Evolutionary conservation across 2,329 filamentous ascomycete genomes (phyloP), one percentile per base, ranked within the genome.

Genomic region (Phialophora macrospora): DNA sequence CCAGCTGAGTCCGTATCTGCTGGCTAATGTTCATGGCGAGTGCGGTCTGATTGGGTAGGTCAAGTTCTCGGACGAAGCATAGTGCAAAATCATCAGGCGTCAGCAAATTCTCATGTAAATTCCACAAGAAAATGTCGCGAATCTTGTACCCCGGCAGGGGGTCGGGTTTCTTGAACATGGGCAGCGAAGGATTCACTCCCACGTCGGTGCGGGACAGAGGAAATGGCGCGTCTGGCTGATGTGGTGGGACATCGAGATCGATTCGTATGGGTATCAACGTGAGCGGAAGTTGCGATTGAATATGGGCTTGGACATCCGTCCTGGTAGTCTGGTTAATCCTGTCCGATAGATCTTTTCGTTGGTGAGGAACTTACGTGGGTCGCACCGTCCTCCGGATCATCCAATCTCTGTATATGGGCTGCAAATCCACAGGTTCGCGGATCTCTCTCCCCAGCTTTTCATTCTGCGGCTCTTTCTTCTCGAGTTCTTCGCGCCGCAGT

Each of bases 71-170:
- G 1, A 96, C 93, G 71, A 98, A 87, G 1, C 86, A 88, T 72
- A 90, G 87, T n/a, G 95, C 95, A 76, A 98, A 99, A 74, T 96
- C 91, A 75, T 99, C 95, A 0, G 95, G 96, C 0, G 95, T 99
- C 59, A 93, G 91, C 65, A 97, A 82, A 0, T 92, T 91, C 80
- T 99, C 95, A 78, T 98, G 94, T 14, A 99, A 84, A 74, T 99
- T 99, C 95, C 95, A 99, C 60, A 97, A 80, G 73, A 99, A 98
- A n/a, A 91, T 90, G 73, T 99, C 95, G 73, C 96, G 93, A 64
- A 99, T 83, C 68, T 95, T 88, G 78, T 93, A 97, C 2, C 92
- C 90, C 0, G 93, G 88, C 14, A 93, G 93, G 67, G 87, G 79
- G 68, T 97, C 94, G 62, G 90, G 90, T 62, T 85, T 84, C 73